A percentile compares a stretch with the other conserved stretches of the same genome.
These are phyloP conservation scores for Fusarium sp. DNA, from an alignment of 2,329 filamentous ascomycete species.

Conservation along the genomic window DNA sequence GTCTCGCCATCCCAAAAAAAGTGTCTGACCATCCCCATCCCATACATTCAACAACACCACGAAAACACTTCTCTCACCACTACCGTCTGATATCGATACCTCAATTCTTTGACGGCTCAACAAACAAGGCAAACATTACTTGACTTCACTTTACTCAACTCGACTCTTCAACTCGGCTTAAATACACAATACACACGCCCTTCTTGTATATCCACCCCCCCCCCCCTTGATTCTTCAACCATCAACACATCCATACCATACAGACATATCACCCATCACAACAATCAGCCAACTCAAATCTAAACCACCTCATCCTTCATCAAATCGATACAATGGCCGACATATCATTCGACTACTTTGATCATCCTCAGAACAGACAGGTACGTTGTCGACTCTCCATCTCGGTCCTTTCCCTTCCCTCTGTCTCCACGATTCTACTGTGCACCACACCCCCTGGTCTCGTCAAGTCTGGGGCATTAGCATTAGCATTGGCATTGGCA, in stretches of 20 bases:
- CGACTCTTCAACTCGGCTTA: slow-evolving; percentile 8
- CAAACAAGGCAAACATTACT: neutral
- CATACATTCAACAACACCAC: slow-evolving; percentile 36
- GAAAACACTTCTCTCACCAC: slow-evolving; percentile 39
- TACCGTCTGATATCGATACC: slow-evolving; percentile 5
- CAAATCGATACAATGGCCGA: slow-evolving; percentile 40
- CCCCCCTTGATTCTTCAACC: slow-evolving; percentile 3
- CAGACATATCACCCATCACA: slow-evolving; percentile 20
- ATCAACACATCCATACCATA: neutral
- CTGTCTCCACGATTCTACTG: slow-evolving; percentile 9
- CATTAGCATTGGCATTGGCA: slow-evolving; percentile 3
- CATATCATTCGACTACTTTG: slow-evolving; percentile 47
- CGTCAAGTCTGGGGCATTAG: slow-evolving; percentile 36
- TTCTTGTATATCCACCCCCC: slow-evolving; percentile 2
- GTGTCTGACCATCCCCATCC: slow-evolving; percentile 43
- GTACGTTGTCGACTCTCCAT: slow-evolving; percentile 31
- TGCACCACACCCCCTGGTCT: slow-evolving; percentile 35
- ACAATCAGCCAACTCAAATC: slow-evolving; percentile 31
- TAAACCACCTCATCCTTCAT: neutral
- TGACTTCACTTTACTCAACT: slow-evolving; percentile 28
- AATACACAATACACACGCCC: slow-evolving; percentile 11
- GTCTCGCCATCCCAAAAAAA: slow-evolving; percentile 43
- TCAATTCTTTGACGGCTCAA: neutral
- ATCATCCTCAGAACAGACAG: slow-evolving; percentile 45
- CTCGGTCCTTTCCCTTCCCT: slow-evolving; percentile 23